These are phyloP conservation scores for Mycosphaerelloides madeirae DNA, from an alignment of 2,329 filamentous ascomycete species.

Conservation along the genomic window DNA sequence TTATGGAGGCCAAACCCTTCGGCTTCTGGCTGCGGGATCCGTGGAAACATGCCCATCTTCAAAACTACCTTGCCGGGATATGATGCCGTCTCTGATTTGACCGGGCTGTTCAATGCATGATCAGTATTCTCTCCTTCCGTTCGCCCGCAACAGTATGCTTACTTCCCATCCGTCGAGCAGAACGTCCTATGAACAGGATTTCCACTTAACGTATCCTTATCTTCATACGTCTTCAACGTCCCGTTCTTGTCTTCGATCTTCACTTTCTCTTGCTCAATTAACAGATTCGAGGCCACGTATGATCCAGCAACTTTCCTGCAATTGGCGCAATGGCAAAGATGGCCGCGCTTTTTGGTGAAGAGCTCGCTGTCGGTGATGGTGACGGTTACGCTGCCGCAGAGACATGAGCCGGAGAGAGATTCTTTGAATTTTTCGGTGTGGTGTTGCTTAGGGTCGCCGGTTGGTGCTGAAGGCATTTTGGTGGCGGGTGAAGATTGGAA, in stretches of 20 bases:
- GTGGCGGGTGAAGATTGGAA: not conserved
- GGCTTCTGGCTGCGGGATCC: slow-evolving; percentile 44
- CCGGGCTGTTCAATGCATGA: slow-evolving; percentile 35
- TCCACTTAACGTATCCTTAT: slow-evolving; percentile 44
- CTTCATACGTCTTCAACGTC: slow-evolving; percentile 43
- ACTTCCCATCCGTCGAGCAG: slow-evolving; percentile 44
- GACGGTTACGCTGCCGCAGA: slow-evolving; percentile 46
- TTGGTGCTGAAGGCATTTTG: slow-evolving; percentile 31
- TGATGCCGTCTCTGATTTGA: slow-evolving; percentile 41
- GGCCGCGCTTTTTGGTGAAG: slow-evolving; percentile 42
- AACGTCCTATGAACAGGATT: slow-evolving; percentile 44
- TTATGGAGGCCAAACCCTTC: slow-evolving; percentile 43
- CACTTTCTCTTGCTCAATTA: slow-evolving; percentile 44
- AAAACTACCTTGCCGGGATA: slow-evolving; percentile 43
- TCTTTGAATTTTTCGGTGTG: slow-evolving; percentile 31
- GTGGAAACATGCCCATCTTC: slow-evolving; percentile 49
- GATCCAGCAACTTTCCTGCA: slow-evolving; percentile 49
- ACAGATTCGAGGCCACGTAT: slow-evolving; percentile 38
- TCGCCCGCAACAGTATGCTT: slow-evolving; percentile 20
- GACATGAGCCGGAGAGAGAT: slow-evolving; percentile 39
- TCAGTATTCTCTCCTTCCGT: not conserved
- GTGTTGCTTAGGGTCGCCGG: slow-evolving; percentile 40
- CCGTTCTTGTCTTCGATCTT: slow-evolving; percentile 42
- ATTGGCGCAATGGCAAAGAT: slow-evolving; percentile 50
- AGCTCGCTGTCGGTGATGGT: slow-evolving; percentile 46